A percentile compares a stretch with the other conserved stretches of the same genome.
Conservation (phyloP, 495 filamentous ascomycete genomes). For the Talaromyces wortmannii region DNA sequence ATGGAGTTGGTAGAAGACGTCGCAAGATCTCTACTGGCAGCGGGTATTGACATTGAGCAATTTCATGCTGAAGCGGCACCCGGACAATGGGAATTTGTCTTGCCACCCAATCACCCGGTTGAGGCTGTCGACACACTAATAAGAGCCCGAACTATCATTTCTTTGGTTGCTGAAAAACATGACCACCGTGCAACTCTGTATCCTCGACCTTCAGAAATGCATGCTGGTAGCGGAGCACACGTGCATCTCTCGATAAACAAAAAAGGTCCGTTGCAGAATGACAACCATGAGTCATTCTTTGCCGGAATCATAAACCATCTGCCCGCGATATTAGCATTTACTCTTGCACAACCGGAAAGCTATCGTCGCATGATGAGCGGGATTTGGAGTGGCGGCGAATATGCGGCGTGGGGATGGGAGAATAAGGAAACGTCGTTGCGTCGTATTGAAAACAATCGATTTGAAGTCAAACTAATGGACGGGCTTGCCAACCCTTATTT, state of each 20-base stretch:
- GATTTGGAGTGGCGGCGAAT: conserved; percentile 65
- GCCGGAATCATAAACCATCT: conserved; percentile 61
- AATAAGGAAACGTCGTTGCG: conserved; percentile 67
- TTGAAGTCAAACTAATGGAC: conserved; percentile 66
- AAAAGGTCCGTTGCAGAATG: conserved; percentile 14
- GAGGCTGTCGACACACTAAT: conserved; percentile 60
- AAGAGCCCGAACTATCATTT: conserved; percentile 58
- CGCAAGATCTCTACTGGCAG: conserved; percentile 35
- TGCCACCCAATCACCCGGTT: conserved; percentile 52
- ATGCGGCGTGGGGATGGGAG: conserved; percentile 69
- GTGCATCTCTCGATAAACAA: conserved; percentile 57
- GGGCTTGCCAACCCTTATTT: conserved; percentile 71
- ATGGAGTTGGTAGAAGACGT: conserved; percentile 51
- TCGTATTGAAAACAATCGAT: conserved; percentile 53
- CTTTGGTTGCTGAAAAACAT: conserved; percentile 40
- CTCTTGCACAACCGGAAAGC: conserved; percentile 48
- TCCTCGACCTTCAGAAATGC: conserved; percentile 51
- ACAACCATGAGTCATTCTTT: conserved; percentile 50
- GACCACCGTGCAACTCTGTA: conserved; percentile 56
- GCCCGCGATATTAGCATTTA: conserved; percentile 57
- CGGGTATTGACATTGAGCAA: conserved; percentile 55
- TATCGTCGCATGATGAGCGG: conserved; percentile 61
- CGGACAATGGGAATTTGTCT: conserved; percentile 70
- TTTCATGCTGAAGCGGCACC: conserved; percentile 61
- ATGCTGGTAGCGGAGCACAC: conserved; percentile 59